Conservation (phyloP, 768 basidiomycete genomes). For the Phanerodontia chrysosporium region DNA sequence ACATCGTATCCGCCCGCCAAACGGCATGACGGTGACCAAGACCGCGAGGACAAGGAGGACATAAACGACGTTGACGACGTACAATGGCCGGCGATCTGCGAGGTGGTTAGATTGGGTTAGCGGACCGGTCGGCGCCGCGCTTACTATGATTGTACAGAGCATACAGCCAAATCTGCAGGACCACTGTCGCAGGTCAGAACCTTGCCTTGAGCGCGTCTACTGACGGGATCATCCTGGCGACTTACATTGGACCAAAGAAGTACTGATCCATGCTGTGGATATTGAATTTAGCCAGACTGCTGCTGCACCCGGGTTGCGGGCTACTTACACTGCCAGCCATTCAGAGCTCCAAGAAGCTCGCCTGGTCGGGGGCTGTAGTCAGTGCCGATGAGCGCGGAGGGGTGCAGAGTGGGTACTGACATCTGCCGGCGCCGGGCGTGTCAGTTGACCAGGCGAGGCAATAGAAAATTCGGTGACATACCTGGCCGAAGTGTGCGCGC, state of each 20-base stretch:
- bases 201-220: too few species aligned
- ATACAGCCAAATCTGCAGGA: constrained; percentile 13
- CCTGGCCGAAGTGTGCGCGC: constrained; percentile 4
- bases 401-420: background rate
- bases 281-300: background rate
- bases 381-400: background rate
- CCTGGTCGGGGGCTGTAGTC: background rate
- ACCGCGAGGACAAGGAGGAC: constrained; percentile 1
- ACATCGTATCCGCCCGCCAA: constrained; percentile 6
- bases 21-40: background rate
- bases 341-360: background rate
- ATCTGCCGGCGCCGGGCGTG: background rate
- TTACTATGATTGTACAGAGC: constrained; percentile 12
- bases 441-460: background rate
- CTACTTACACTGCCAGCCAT: constrained; percentile 13
- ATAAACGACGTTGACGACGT: constrained; percentile 3
- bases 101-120: background rate
- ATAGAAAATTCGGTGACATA: background rate
- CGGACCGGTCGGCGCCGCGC: background rate
- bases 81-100: constrained; percentile 9
- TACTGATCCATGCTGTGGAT: constrained; percentile 12
- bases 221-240: too few species aligned
- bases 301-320: background rate
- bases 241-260: constrained; percentile 14
- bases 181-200: background rate